Base-by-base conservation (phyloP, 768 basidiomycete species). In the Pholiota conissans region DNA sequence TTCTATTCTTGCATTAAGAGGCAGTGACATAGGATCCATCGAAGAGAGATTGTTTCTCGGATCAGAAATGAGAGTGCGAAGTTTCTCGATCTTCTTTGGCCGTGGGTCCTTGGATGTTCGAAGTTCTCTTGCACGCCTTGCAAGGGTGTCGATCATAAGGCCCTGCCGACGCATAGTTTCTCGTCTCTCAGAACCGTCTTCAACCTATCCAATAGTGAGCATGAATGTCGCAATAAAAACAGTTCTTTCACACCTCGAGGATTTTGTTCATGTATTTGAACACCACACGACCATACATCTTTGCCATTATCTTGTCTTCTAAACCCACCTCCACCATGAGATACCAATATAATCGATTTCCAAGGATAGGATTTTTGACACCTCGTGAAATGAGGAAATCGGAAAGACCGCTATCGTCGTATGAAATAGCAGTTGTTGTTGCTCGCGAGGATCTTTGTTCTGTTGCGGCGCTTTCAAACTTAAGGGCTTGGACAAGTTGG, bases 21-120 rank as follows among this genome's bases (percentile, higher is more conserved):
- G 97, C 1, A 97, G 83, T 0, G 96, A 92, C 0, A 99, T 79
- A 0, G 91, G 83, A 1, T 87, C 73, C 70, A 98, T 89, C 1
- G 85, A 82, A 8, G 84, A 76, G n/a, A 98, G 83, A 34, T 84
- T 86, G 66, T 91, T 89, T 76, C 95, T 95, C 2, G 89, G 79
- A 67, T 98, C 96, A 3, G 84, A 83, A 49, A 99, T 81, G 63
- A 87, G 83, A 0, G 88, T 79, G n/a, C 91, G 89, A 6, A 99
- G 79, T 66, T 95, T 95, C 63, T 98, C 96, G 62, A 98, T 98
- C 78, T 98, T 98, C 80, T 96, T 98, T 10, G 93, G 93, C 7
- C 96, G 84, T 3, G 91, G 85, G 66, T 98, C 96, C 68, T 98
- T 98, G 0, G 91, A 93, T 5, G 82, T 86, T 24, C 94, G 86